Conservation (phyloP, 345 rosid species). For the Eucalyptus virginea region DNA sequence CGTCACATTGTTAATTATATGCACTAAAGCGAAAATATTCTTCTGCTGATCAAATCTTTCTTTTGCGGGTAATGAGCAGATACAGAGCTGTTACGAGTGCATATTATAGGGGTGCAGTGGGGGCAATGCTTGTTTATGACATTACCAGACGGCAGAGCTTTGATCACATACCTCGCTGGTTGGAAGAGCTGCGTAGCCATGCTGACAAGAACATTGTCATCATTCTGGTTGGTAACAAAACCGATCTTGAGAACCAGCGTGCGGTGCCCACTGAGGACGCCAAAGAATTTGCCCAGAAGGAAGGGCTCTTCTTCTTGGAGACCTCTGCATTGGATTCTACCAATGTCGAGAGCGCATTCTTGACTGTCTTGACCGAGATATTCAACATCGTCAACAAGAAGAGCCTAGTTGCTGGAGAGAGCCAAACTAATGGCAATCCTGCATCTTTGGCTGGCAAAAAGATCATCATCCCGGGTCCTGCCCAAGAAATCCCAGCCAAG, state of each 20-base stretch:
- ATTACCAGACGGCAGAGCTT: slow-evolving; percentile 22
- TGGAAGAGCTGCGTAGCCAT: slow-evolving; percentile 22
- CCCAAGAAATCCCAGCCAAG: slow-evolving; percentile 6
- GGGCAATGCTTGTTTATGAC: slow-evolving; percentile 35
- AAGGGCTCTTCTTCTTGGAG: slow-evolving; percentile 33
- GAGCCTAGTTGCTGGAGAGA: background rate
- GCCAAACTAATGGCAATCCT: slow-evolving; percentile 4
- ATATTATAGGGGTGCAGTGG: slow-evolving; percentile 38
- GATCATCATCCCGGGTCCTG: slow-evolving; percentile 6
- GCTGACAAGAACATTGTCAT: slow-evolving; percentile 18
- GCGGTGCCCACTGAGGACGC: slow-evolving; percentile 23
- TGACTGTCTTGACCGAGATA: slow-evolving; percentile 8
- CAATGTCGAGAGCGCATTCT: slow-evolving; percentile 22
- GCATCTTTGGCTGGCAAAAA: slow-evolving; percentile 8
- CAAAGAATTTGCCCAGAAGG: slow-evolving; percentile 24
- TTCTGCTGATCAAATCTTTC: background rate
- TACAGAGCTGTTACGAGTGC: slow-evolving; percentile 39
- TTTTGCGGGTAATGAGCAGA: background rate
- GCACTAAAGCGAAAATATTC: background rate
- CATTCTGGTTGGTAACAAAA: slow-evolving; percentile 36
- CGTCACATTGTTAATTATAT: background rate
- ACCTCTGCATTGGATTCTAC: slow-evolving; percentile 33
- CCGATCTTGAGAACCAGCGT: slow-evolving; percentile 29
- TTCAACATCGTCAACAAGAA: slow-evolving; percentile 10
- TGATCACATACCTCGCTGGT: slow-evolving; percentile 37